Conservation (phyloP, 768 basidiomycete species). For the Leccinellum rugosiceps region DNA sequence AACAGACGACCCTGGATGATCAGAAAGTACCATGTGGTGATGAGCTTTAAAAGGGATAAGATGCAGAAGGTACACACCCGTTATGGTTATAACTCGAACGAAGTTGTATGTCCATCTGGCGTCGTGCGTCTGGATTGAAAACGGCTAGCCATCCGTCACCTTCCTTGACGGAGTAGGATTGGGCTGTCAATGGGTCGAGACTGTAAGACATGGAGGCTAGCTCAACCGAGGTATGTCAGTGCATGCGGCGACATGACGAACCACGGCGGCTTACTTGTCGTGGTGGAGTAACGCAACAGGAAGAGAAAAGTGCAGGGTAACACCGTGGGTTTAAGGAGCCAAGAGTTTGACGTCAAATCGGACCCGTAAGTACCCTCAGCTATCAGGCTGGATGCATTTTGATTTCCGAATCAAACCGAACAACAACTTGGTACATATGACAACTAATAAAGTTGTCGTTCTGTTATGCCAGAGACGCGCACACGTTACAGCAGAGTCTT, state of each 20-base stretch:
- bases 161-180: slow-evolving; percentile 38
- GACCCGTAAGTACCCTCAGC: neutral
- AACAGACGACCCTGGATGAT: slow-evolving; percentile 29
- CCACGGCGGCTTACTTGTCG: slow-evolving; percentile 1
- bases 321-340: neutral
- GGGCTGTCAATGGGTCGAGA: slow-evolving; percentile 29
- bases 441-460: slow-evolving; percentile 5
- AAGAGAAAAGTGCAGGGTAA: neutral
- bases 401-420: slow-evolving; percentile 5
- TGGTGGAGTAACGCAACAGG: neutral
- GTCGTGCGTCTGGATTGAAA: slow-evolving; percentile 47
- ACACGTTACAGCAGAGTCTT: neutral
- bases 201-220: slow-evolving; percentile 19
- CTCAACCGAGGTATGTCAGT: slow-evolving; percentile 8
- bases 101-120: slow-evolving; percentile 50
- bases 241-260: neutral
- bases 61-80: slow-evolving; percentile 49
- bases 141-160: slow-evolving; percentile 52
- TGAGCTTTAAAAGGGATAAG: slow-evolving; percentile 9
- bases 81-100: slow-evolving; percentile 79
- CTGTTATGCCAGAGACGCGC: neutral
- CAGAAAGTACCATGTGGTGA: neutral
- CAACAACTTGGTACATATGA: neutral
- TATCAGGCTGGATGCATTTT: slow-evolving; percentile 4
- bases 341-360: slow-evolving; percentile 2